Evolutionary conservation across 2,329 filamentous ascomycete species (phyloP).

Genomic region (Monosporascus cannonballus): DNA sequence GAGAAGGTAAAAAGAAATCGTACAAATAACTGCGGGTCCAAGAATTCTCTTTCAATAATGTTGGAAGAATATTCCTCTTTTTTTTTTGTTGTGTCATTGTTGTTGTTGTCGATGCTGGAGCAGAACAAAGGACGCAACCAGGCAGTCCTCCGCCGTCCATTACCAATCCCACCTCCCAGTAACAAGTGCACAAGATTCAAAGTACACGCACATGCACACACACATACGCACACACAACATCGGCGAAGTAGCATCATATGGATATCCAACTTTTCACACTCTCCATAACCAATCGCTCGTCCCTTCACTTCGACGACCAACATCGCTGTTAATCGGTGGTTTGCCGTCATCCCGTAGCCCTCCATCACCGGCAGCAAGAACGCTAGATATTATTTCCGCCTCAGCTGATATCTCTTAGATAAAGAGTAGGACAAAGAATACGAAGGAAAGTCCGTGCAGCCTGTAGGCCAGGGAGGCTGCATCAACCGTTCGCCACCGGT

Average conservation of each 20-base stretch:
- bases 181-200: not conserved
- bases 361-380: slow-evolving; percentile 2
- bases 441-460: slow-evolving; percentile 14
- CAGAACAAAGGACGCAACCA: slow-evolving; percentile 20
- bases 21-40: slow-evolving; percentile 26
- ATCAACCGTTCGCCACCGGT: slow-evolving; percentile 10
- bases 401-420: slow-evolving; percentile 7
- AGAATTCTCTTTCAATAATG: slow-evolving; percentile 17
- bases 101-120: slow-evolving; percentile 10
- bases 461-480: slow-evolving; percentile 12
- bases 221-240: not conserved
- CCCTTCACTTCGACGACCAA: slow-evolving; percentile 1
- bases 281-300: not conserved
- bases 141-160: slow-evolving; percentile 7
- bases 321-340: slow-evolving; percentile 2
- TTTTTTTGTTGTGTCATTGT: slow-evolving; percentile 14
- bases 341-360: slow-evolving; percentile 3
- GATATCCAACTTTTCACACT: not conserved
- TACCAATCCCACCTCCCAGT: not conserved
- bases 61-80: slow-evolving; percentile 15
- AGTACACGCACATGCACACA: not conserved
- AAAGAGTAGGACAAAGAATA: slow-evolving; percentile 17
- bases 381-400: slow-evolving; percentile 8
- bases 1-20: slow-evolving; percentile 10
- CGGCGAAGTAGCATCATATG: not conserved